Evolutionary conservation across 768 basidiomycete genomes (phyloP).

Genomic region (Phylloporus arenicola): DNA sequence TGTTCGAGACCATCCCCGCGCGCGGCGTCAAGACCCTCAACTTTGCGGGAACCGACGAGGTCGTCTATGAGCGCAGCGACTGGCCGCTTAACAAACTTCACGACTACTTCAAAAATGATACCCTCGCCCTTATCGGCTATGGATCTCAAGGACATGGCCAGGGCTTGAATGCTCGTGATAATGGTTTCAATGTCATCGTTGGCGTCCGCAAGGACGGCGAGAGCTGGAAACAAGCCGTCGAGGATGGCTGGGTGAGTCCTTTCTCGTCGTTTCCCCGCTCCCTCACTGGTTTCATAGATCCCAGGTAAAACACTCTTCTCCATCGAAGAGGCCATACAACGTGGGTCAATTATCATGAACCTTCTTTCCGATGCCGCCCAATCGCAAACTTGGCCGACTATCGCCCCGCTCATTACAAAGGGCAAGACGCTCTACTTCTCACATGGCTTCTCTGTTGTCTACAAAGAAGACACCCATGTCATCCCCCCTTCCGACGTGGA

Average conservation of each 20-base stretch:
- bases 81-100: constrained; percentile 98
- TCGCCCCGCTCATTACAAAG: constrained; percentile 95
- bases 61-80: constrained; percentile 92
- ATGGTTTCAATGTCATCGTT: constrained; percentile 96
- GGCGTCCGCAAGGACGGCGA: constrained; percentile 97
- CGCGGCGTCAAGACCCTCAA: constrained; percentile 94
- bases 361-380: constrained; percentile 99
- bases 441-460: constrained; percentile 98
- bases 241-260: constrained; percentile 88
- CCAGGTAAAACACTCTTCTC: constrained; percentile 97
- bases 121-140: constrained; percentile 97
- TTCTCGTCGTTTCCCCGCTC: neutral
- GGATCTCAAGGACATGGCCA: constrained; percentile 99
- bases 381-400: constrained; percentile 85
- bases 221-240: constrained; percentile 92
- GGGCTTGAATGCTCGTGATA: constrained; percentile 97
- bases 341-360: constrained; percentile 99
- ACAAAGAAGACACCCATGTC: constrained; percentile 95
- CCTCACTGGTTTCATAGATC: constrained; percentile 42
- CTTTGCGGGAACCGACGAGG: constrained; percentile 92
- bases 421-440: constrained; percentile 99
- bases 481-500: constrained; percentile 90
- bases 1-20: constrained; percentile 36
- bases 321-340: constrained; percentile 94
- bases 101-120: constrained; percentile 99